Evolutionary conservation across 352 stramenopile species (phyloP), one percentile per base, ranked within the genome.

Genomic region (Plasmopara viticola): DNA sequence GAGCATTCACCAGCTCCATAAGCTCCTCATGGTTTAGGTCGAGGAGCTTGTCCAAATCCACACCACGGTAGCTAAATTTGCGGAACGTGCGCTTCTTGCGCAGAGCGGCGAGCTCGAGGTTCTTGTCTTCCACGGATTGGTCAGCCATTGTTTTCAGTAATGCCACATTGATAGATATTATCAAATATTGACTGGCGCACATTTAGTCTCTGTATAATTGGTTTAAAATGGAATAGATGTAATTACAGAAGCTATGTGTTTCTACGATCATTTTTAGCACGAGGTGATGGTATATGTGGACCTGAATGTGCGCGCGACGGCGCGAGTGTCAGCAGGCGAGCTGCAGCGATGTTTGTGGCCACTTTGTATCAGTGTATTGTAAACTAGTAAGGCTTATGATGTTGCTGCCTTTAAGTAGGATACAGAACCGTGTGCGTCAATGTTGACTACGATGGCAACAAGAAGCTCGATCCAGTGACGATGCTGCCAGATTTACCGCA

Each of bases 11-110:
- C 61, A 99, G 78, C 64, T 99, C 95, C 94, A 99, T 98, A 51
- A 99, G 91, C 74, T 99, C 96, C 78, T 99, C 96, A 74, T 98
- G 96, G 84, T 96, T 98, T 63, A 99, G 80, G 84, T 99, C 96
- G 31, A 99, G 79, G 37, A 99, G 87, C 81, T 98, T 97, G 72
- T 99, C 97, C 28, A 99, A 83, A 75, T 99, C 97, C 59, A 99
- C 94, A 62, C 97, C 97, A 70, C 96, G 93, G 92, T 97, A 99
- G 66, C 95, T 98, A 75, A 99, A 99, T 85, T 99, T 99, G 76
- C 98, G 97, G 94, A 99, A 99, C 62, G 96, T 95, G 68, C 97
- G 94, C 87, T 99, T 99, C 92, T 99, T 99, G 70, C 96, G 97
- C 59, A 98, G 83, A 62, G 97, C 95, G 66, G 94, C 91, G 73